Conservation (phyloP, 345 rosid species). For the Punica granatum region DNA sequence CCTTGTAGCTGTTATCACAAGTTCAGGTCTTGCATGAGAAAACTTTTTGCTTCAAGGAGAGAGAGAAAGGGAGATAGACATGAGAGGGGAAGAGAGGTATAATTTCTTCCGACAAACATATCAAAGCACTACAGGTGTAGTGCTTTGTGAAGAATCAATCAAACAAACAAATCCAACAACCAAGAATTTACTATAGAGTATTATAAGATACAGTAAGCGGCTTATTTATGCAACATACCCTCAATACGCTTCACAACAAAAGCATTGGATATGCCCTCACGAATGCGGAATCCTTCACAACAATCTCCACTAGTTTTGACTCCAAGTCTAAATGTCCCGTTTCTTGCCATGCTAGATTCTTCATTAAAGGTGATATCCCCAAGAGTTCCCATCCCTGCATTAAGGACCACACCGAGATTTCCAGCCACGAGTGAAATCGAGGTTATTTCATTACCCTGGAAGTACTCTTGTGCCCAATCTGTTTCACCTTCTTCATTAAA, state of each 20-base stretch:
- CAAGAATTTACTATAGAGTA: neutral
- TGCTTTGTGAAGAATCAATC: neutral
- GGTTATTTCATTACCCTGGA: neutral
- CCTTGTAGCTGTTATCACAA: neutral
- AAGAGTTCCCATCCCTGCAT: neutral
- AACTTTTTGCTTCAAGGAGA: neutral
- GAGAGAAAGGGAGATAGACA: too few relatives aligned
- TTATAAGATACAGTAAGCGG: neutral
- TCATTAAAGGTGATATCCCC: neutral
- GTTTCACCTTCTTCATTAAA: neutral
- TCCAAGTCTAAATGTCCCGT: neutral
- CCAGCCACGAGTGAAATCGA: neutral
- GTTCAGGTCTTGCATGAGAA: neutral
- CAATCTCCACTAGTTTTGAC: neutral
- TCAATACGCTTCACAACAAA: neutral
- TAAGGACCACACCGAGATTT: neutral
- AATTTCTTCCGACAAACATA: too few relatives aligned
- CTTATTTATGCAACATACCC: neutral
- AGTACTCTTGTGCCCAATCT: neutral
- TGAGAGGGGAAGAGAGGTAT: too few relatives aligned
- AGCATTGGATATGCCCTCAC: neutral
- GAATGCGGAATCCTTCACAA: neutral
- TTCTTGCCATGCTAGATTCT: neutral
- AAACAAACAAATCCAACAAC: too few relatives aligned
- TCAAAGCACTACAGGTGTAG: too few relatives aligned